Evolutionary conservation across 805 yeast genomes (phyloP).

Genomic region (Starmerella floris): DNA sequence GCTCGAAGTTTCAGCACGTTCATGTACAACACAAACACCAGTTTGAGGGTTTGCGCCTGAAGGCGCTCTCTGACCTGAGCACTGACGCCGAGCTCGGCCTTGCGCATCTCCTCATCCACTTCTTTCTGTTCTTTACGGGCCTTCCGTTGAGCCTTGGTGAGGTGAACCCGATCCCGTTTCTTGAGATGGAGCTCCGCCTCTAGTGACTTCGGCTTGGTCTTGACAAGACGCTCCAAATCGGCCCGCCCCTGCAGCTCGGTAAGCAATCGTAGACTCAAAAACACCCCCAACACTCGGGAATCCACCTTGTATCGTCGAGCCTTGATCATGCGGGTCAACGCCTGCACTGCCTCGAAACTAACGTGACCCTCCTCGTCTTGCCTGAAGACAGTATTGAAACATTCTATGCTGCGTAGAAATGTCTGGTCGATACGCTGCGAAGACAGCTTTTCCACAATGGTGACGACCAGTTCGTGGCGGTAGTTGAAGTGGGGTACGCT

Average conservation of each 20-base stretch:
- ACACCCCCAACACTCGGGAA: constrained; percentile 62
- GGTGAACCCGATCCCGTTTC: constrained; percentile 81
- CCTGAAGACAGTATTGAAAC: constrained; percentile 53
- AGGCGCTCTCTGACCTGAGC: constrained; percentile 72
- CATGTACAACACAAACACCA: constrained; percentile 58
- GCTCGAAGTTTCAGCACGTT: constrained; percentile 57
- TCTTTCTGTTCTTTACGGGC: constrained; percentile 71
- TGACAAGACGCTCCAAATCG: constrained; percentile 33
- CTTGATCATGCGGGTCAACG: constrained; percentile 55
- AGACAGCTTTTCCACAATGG: constrained; percentile 55
- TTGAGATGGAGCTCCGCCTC: constrained; percentile 37
- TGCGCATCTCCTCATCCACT: constrained; percentile 78
- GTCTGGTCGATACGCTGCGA: constrained; percentile 36
- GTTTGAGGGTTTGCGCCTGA: constrained; percentile 73
- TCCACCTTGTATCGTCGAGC: constrained; percentile 68
- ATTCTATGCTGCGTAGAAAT: constrained; percentile 47
- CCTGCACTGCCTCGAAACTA: constrained; percentile 57
- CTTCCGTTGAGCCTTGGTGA: constrained; percentile 82
- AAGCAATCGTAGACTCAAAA: constrained; percentile 44
- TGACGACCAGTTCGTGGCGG: constrained; percentile 56
- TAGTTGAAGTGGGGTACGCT: constrained; percentile 68
- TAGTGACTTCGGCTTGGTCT: constrained; percentile 30
- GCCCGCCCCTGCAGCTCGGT: constrained; percentile 30
- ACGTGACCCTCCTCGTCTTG: constrained; percentile 76
- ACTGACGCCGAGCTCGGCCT: constrained; percentile 77